phyloP scores from a whole-genome alignment of 2,329 filamentous ascomycete species.

The Epichloe uncinata region DNA sequence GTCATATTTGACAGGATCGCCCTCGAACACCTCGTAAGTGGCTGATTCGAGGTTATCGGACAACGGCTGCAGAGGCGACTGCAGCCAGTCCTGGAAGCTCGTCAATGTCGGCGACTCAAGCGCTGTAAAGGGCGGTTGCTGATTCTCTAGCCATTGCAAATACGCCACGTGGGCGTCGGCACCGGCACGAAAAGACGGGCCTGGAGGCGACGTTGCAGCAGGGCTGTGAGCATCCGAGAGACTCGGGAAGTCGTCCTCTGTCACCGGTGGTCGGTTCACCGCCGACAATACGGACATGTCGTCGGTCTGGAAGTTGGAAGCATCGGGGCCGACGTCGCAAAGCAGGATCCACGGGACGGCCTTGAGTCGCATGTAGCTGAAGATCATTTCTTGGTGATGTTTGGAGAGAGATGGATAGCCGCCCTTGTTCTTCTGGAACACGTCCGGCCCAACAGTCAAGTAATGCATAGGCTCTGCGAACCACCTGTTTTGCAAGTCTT shows the following conservation, averaged over 20 bases:
- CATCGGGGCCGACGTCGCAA: slow-evolving; percentile 43
- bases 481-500: slow-evolving; percentile 51
- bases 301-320: slow-evolving; percentile 17
- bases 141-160: slow-evolving; percentile 68
- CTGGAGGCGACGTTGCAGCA: slow-evolving; percentile 4
- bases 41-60: slow-evolving; percentile 95
- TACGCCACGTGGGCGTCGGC: slow-evolving; percentile 54
- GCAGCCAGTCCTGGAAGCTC: slow-evolving; percentile 80
- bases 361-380: slow-evolving; percentile 51
- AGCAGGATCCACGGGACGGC: slow-evolving; percentile 49
- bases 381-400: slow-evolving; percentile 47
- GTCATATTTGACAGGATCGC: slow-evolving; percentile 94
- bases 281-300: slow-evolving; percentile 10
- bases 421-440: slow-evolving; percentile 47
- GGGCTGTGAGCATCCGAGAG: slow-evolving; percentile 49
- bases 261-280: slow-evolving; percentile 20
- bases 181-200: slow-evolving; percentile 17
- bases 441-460: slow-evolving; percentile 37
- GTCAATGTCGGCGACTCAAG: slow-evolving; percentile 39
- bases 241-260: slow-evolving; percentile 50
- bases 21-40: slow-evolving; percentile 97
- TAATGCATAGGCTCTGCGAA: slow-evolving; percentile 56
- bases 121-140: slow-evolving; percentile 50
- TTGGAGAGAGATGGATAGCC: slow-evolving; percentile 50
- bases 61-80: slow-evolving; percentile 85